phyloP scores from a whole-genome alignment of 2,329 filamentous ascomycete genomes.

The Pseudocercospora macadamiae region DNA sequence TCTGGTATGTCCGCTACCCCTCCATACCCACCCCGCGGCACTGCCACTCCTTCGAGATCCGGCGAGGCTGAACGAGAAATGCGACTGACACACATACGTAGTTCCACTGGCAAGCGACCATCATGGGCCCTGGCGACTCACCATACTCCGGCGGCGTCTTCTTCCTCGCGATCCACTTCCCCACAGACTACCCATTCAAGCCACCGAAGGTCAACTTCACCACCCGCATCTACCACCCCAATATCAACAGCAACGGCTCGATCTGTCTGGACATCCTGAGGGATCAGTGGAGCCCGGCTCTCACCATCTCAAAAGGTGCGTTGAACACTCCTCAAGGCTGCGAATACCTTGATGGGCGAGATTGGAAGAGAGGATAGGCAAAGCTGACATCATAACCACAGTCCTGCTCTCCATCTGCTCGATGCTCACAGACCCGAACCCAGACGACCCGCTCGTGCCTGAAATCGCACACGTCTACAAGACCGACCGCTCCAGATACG shows the following conservation, averaged over 20 bases:
- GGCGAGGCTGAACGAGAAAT: conserved; percentile 12
- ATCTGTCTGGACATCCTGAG: conserved; percentile 98
- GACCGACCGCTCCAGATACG: conserved; percentile 93
- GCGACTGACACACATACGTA: conserved; percentile 45
- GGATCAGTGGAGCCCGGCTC: conserved; percentile 98
- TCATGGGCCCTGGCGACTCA: conserved; percentile 97
- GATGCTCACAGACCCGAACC: conserved; percentile 99
- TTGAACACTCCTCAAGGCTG: conserved; percentile 7
- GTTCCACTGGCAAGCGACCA: conserved; percentile 99
- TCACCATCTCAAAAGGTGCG: conserved; percentile 96
- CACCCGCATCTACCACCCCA: conserved; percentile 98
- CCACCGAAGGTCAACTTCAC: conserved; percentile 99
- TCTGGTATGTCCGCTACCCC: conserved; percentile 69
- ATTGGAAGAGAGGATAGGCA: conserved; percentile 30
- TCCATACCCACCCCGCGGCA: conserved; percentile 18
- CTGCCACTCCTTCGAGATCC: conserved; percentile 8
- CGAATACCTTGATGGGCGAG: conserved; percentile 23
- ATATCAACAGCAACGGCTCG: conserved; percentile 99
- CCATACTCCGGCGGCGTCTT: conserved; percentile 98
- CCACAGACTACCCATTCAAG: conserved; percentile 99
- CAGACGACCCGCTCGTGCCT: conserved; percentile 95
- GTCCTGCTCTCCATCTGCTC: conserved; percentile 98
- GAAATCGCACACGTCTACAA: conserved; percentile 99
- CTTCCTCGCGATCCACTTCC: conserved; percentile 98
- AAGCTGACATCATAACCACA: conserved; percentile 42